A percentile compares a stretch with the other conserved stretches of the same genome.
Evolutionary conservation across 2,329 filamentous ascomycete species (phyloP).

Genomic region (Canariomyces notabilis): DNA sequence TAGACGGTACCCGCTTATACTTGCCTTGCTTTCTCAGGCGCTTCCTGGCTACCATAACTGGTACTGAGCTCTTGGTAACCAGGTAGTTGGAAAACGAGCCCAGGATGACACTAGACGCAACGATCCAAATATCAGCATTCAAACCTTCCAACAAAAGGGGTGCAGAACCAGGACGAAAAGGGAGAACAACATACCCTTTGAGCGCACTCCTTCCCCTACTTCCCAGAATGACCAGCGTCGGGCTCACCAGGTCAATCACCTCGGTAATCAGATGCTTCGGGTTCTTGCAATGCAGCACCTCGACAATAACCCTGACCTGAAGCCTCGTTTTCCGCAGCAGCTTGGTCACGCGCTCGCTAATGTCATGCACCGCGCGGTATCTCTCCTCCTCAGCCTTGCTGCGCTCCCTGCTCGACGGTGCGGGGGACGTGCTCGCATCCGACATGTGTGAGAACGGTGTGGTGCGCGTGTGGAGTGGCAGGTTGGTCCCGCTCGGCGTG

Average conservation of each 20-base stretch:
- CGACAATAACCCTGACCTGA: constrained; percentile 88
- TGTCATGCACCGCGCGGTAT: constrained; percentile 71
- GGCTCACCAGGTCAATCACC: constrained; percentile 88
- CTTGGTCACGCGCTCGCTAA: constrained; percentile 79
- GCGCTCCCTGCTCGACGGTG: constrained; percentile 45
- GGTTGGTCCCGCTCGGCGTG: constrained; percentile 24
- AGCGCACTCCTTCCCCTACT: constrained; percentile 86
- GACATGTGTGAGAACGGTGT: constrained; percentile 29
- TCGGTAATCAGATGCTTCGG: constrained; percentile 94
- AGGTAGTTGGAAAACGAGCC: constrained; percentile 97
- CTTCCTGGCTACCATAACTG: constrained; percentile 96
- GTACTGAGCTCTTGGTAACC: constrained; percentile 92
- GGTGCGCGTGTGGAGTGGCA: constrained; percentile 32
- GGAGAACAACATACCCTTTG: constrained; percentile 75
- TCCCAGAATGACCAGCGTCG: constrained; percentile 88
- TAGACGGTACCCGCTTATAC: constrained; percentile 59
- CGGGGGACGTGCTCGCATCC: constrained; percentile 40
- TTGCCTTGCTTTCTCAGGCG: constrained; percentile 82
- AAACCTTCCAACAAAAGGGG: neutral
- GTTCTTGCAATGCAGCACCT: constrained; percentile 97
- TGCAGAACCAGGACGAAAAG: constrained; percentile 3
- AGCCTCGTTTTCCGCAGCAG: constrained; percentile 84
- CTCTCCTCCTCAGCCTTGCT: constrained; percentile 71
- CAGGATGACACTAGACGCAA: constrained; percentile 66
- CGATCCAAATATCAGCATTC: constrained; percentile 35